Evolutionary conservation across 163 green algal genomes (phyloP).

Genomic region (Dunaliella salina): DNA sequence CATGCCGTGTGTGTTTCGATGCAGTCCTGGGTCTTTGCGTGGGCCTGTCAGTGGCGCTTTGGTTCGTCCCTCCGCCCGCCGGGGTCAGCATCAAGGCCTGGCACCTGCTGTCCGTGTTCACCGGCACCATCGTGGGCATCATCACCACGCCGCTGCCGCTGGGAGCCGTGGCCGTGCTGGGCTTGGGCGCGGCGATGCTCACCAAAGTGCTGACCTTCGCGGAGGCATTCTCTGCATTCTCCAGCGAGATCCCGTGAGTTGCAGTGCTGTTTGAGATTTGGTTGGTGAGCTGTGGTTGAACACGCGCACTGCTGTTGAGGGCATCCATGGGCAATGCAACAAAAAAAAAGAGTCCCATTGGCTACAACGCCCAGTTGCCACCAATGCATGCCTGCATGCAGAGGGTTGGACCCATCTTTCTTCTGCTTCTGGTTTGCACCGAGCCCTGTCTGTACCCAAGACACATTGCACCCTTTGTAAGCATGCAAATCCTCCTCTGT

Average conservation of each 20-base stretch:
- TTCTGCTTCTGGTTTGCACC: too few species aligned
- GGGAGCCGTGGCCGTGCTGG: slow-evolving; percentile 93
- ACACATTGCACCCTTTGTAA: too few species aligned
- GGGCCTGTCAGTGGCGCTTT: slow-evolving; percentile 67
- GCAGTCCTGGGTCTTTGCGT: slow-evolving; percentile 82
- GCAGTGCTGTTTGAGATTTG: neutral
- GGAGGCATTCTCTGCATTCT: slow-evolving; percentile 92
- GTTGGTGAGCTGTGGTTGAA: too few species aligned
- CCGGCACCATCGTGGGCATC: slow-evolving; percentile 92
- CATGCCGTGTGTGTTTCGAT: neutral
- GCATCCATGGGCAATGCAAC: too few species aligned
- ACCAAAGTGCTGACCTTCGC: slow-evolving; percentile 95
- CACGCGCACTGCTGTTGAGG: too few species aligned
- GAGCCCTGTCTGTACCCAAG: too few species aligned
- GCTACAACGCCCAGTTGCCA: too few species aligned
- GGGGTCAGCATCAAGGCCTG: slow-evolving; percentile 78
- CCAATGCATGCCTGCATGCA: too few species aligned
- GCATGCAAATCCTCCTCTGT: too few species aligned
- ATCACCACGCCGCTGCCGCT: slow-evolving; percentile 97
- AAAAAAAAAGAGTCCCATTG: too few species aligned
- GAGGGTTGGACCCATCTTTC: too few species aligned
- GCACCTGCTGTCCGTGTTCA: slow-evolving; percentile 95
- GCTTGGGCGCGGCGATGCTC: slow-evolving; percentile 87
- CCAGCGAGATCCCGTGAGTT: slow-evolving; percentile 89
- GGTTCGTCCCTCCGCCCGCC: slow-evolving; percentile 75